phyloP scores from a whole-genome alignment of 2,329 filamentous ascomycete genomes.

The Fusarium avenaceum region DNA sequence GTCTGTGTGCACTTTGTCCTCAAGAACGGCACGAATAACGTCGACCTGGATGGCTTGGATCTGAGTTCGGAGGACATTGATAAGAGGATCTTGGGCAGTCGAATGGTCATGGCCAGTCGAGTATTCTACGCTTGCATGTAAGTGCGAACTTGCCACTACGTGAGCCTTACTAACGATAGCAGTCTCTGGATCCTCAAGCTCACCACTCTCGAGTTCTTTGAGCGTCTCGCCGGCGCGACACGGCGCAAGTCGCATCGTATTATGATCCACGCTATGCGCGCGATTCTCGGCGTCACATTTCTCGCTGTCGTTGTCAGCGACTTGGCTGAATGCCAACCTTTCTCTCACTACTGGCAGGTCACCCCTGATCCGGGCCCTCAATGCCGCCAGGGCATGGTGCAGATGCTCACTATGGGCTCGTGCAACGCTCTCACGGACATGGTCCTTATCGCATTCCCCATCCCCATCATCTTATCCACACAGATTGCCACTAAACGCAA shows the following conservation, averaged over 20 bases:
- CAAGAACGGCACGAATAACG: slow-evolving; percentile 91
- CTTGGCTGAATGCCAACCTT: slow-evolving; percentile 82
- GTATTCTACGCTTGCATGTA: slow-evolving; percentile 90
- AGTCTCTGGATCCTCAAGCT: slow-evolving; percentile 92
- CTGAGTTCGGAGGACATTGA: slow-evolving; percentile 57
- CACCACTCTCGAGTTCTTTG: slow-evolving; percentile 90
- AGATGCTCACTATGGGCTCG: slow-evolving; percentile 85
- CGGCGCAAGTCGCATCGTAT: slow-evolving; percentile 81
- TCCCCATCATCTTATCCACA: slow-evolving; percentile 86
- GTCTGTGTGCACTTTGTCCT: slow-evolving; percentile 84
- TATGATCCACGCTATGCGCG: slow-evolving; percentile 77
- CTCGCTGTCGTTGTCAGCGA: slow-evolving; percentile 82
- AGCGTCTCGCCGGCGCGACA: slow-evolving; percentile 81
- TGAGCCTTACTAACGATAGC: slow-evolving; percentile 30
- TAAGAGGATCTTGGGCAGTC: slow-evolving; percentile 77
- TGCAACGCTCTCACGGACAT: slow-evolving; percentile 89
- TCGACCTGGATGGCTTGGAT: slow-evolving; percentile 59
- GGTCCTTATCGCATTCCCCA: slow-evolving; percentile 84
- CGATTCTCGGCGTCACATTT: slow-evolving; percentile 80
- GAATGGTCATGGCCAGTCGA: slow-evolving; percentile 81
- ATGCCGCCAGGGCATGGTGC: slow-evolving; percentile 86
- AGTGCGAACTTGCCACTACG: slow-evolving; percentile 52
- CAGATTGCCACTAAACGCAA: slow-evolving; percentile 82
- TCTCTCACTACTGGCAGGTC: slow-evolving; percentile 80
- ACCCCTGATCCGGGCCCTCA: slow-evolving; percentile 82